Conservation (phyloP, 2,329 filamentous ascomycete genomes). For the Hypomyces rosellus region DNA sequence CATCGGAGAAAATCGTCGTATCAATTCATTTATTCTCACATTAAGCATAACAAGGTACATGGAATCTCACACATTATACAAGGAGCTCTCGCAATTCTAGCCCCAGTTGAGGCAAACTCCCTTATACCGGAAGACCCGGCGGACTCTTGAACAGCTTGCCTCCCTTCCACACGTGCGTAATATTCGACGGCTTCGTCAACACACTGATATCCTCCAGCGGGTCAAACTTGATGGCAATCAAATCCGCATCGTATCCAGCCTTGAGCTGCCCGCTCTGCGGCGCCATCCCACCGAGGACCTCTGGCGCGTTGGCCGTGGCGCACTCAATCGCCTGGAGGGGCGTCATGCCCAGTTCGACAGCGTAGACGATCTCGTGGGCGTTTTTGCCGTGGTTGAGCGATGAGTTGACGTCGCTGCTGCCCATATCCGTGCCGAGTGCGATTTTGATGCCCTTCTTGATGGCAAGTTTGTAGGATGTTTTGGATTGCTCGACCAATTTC, state of each 20-base stretch:
- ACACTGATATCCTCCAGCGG: constrained; percentile 37
- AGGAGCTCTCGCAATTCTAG: no score
- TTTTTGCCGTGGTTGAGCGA: constrained; percentile 23
- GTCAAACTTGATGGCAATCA: constrained; percentile 37
- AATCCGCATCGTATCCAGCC: constrained; percentile 41
- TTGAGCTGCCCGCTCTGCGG: constrained; percentile 40
- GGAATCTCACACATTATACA: no score
- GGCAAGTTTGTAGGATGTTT: constrained; percentile 31
- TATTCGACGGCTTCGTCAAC: constrained; percentile 31
- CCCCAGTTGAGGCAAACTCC: no score
- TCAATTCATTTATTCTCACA: no score
- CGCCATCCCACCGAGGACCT: constrained; percentile 36
- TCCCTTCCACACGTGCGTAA: constrained; percentile 38
- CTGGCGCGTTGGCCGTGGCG: constrained; percentile 37
- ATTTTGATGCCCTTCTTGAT: constrained; percentile 31
- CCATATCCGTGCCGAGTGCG: constrained; percentile 36
- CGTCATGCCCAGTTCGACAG: constrained; percentile 42
- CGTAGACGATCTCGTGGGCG: constrained; percentile 39
- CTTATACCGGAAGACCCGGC: constrained; percentile 9
- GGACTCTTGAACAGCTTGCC: constrained; percentile 36
- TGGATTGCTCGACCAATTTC: constrained; percentile 31
- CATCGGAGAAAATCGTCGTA: no score
- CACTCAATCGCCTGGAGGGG: constrained; percentile 45
- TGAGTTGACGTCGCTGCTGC: constrained; percentile 25
- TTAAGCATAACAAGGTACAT: no score